Percentiles rank a stretch among this genome's conserved stretches.
phyloP scores from a whole-genome alignment of 2,329 filamentous ascomycete genomes.

The Fusarium lateritium region DNA sequence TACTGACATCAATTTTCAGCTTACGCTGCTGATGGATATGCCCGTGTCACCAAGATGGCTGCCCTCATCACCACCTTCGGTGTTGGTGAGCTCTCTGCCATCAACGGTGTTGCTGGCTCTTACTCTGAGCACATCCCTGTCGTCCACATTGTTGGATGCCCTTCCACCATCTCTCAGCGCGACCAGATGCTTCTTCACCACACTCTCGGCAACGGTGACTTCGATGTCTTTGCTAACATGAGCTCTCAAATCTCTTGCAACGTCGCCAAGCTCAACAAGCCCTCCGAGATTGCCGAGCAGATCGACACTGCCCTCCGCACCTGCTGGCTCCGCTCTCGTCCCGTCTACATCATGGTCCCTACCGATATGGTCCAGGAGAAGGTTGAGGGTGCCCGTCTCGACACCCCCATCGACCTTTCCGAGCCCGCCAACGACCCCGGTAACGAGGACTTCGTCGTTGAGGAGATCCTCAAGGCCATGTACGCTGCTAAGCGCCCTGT shows the following conservation, averaged over 20 bases:
- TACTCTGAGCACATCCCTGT: slow-evolving; percentile 81
- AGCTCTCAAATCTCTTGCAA: slow-evolving; percentile 79
- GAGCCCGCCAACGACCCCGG: slow-evolving; percentile 76
- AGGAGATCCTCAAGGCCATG: slow-evolving; percentile 81
- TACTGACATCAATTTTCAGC: slow-evolving; percentile 58
- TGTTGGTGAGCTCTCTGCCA: slow-evolving; percentile 80
- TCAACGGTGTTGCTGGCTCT: slow-evolving; percentile 81
- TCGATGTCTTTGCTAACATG: slow-evolving; percentile 87
- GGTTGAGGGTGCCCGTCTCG: slow-evolving; percentile 79
- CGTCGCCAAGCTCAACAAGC: slow-evolving; percentile 78
- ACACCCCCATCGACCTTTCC: slow-evolving; percentile 77
- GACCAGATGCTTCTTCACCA: slow-evolving; percentile 72
- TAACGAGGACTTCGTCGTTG: slow-evolving; percentile 86
- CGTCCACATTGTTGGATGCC: slow-evolving; percentile 75
- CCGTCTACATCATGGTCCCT: slow-evolving; percentile 87
- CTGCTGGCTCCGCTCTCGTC: slow-evolving; percentile 81
- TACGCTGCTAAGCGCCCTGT: slow-evolving; percentile 81
- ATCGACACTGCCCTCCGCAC: slow-evolving; percentile 84
- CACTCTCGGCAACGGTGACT: slow-evolving; percentile 84
- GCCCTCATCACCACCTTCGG: slow-evolving; percentile 83
- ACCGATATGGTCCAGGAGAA: slow-evolving; percentile 85
- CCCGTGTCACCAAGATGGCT: slow-evolving; percentile 78
- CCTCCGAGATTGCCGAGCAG: slow-evolving; percentile 77
- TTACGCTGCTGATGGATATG: slow-evolving; percentile 86
- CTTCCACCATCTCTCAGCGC: slow-evolving; percentile 63